Base-by-base conservation (phyloP, 495 filamentous ascomycete genomes). In the Chaetomidium leptoderma region DNA sequence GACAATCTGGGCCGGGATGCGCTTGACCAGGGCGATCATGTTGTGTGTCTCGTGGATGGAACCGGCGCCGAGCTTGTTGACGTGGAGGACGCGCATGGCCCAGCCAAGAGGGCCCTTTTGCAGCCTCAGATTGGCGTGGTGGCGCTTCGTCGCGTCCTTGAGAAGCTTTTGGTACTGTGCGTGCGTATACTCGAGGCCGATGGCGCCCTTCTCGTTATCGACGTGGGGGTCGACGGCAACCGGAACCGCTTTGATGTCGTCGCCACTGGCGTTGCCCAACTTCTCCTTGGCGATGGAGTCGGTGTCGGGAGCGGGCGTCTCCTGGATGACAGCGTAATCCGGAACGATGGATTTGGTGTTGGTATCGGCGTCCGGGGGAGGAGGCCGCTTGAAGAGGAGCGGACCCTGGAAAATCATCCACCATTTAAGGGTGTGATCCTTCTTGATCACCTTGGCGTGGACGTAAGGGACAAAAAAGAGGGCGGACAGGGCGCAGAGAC, bases 71-170 rank as follows among this genome's bases (percentile, higher is more conserved):
- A 86, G 80, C 32, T 81, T 84, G 72, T 87, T 85, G 64, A 86
- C 78, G 57, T 74, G 84, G 24, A 88, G 82, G 27, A 76, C 81
- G 62, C 85, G 85, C 83, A 88, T 85, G 39, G 80, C 86, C 86
- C 85, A 88, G 61, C 84, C 86, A 24, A 88, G 74, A 14, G 85
- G 84, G 21, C 85, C 84, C 7, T 76, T 74, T 33, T 72, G 75
- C 65, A 81, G 74, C 17, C 75, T 62, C 39, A 88, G 80, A 59
- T 78, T 79, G 43, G 73, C 78, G 58, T 80, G 74, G 46, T 82
- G 74, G 29, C 69, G 75, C 13, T 67, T 67, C 26, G 83, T 70
- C 23, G 75, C 80, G 43, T 78, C 44, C 44, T 47, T 47, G 24
- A 47, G 44, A 1, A 47, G 44, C 27, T 47, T 24, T 26, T 47